A percentile compares a stretch with the other conserved stretches of the same genome.
These are phyloP conservation scores for Taxillus chinensis DNA, from an alignment of 164 flowering plant species.

Conservation along the genomic window DNA sequence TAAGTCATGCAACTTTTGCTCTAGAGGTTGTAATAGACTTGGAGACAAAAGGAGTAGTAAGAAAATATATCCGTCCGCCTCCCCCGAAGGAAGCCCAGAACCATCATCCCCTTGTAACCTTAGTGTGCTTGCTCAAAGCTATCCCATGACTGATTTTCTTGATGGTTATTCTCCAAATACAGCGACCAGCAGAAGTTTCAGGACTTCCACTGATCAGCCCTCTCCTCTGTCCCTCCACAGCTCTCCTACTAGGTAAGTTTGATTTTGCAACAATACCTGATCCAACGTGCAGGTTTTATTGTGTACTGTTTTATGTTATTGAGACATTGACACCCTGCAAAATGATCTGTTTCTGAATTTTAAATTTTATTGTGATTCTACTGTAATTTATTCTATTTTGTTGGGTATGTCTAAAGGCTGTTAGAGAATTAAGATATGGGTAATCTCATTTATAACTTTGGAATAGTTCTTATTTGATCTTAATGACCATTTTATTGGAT, in stretches of 20 bases:
- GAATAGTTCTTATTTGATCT: neutral
- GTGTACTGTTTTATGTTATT: too few species aligned
- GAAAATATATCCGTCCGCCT: slow-evolving; percentile 44
- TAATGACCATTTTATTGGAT: neutral
- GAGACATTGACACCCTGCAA: too few species aligned
- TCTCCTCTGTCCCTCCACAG: slow-evolving; percentile 31
- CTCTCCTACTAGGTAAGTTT: slow-evolving; percentile 46
- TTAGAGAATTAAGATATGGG: too few species aligned
- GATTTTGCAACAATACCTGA: neutral
- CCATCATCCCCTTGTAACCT: slow-evolving; percentile 24
- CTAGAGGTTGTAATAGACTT: slow-evolving; percentile 16
- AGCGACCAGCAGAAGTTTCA: slow-evolving; percentile 23
- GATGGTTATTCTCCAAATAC: slow-evolving; percentile 35
- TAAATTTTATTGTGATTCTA: too few species aligned
- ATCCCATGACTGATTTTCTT: slow-evolving; percentile 23
- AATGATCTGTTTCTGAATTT: too few species aligned
- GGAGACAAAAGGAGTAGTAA: slow-evolving; percentile 32
- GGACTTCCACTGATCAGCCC: slow-evolving; percentile 28
- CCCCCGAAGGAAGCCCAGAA: slow-evolving; percentile 48
- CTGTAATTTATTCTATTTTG: too few species aligned
- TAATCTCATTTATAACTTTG: neutral
- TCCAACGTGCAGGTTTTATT: neutral
- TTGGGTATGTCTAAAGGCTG: too few species aligned
- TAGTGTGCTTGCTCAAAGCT: slow-evolving; percentile 20
- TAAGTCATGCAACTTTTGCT: slow-evolving; percentile 55